Percentiles rank a stretch among this genome's conserved stretches.
phyloP scores from a whole-genome alignment of 2,329 filamentous ascomycete genomes.

The Colletotrichum trifolii region DNA sequence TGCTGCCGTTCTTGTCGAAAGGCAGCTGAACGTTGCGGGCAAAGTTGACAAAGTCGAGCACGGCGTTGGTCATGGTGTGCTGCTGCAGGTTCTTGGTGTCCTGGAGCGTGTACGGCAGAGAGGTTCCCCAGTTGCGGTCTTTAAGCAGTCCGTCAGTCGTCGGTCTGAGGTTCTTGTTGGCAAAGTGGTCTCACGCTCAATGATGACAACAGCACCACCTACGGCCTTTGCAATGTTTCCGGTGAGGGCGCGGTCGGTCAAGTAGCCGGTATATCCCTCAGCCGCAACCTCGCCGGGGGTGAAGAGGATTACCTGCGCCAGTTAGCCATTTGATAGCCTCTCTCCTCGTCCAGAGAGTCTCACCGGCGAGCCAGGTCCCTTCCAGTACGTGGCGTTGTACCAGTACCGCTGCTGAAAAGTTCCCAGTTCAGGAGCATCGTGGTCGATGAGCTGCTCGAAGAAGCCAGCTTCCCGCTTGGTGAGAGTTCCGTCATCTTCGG shows the following conservation, averaged over 20 bases:
- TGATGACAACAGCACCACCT: constrained; percentile 62
- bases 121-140: constrained; percentile 69
- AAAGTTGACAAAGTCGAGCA: constrained; percentile 65
- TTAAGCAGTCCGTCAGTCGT: background rate
- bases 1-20: constrained; percentile 60
- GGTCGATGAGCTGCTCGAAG: constrained; percentile 69
- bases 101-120: constrained; percentile 61
- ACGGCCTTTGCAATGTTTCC: constrained; percentile 63
- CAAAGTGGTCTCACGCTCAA: constrained; percentile 57
- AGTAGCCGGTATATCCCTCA: constrained; percentile 57
- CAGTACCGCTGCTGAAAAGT: constrained; percentile 59
- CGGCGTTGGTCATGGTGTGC: constrained; percentile 63
- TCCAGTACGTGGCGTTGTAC: constrained; percentile 63
- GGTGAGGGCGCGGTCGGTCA: constrained; percentile 60
- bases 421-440: constrained; percentile 60
- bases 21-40: constrained; percentile 63
- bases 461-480: constrained; percentile 21
- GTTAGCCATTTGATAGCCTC: constrained; percentile 5
- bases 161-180: background rate
- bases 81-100: constrained; percentile 65
- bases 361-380: constrained; percentile 65
- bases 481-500: constrained; percentile 9
- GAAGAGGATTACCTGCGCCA: constrained; percentile 56
- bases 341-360: constrained; percentile 28
- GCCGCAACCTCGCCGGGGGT: constrained; percentile 64